phyloP scores from a whole-genome alignment of 306 rosid genomes.

The Pueraria montana region DNA sequence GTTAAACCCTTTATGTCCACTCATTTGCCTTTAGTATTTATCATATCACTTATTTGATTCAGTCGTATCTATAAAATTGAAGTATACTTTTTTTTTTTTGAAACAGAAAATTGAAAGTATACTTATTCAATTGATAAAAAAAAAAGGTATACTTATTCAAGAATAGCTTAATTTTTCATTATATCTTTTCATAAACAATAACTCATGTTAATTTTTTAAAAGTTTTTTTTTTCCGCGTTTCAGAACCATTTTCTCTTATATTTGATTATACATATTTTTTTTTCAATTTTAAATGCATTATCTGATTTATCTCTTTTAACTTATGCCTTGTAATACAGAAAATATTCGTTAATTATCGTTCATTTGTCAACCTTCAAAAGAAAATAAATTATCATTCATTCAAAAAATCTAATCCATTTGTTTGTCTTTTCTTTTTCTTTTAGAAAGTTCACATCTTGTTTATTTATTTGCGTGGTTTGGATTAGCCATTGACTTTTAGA shows the following conservation, averaged over 20 bases:
- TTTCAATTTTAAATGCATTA: not conserved
- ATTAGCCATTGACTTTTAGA: slow-evolving; percentile 10
- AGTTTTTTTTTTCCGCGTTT: no score
- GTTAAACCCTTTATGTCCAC: not conserved
- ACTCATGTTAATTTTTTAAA: not conserved
- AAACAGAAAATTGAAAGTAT: no score
- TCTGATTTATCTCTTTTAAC: not conserved
- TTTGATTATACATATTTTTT: no score
- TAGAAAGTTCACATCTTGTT: not conserved
- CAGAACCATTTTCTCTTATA: no score
- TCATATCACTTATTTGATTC: not conserved
- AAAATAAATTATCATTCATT: not conserved
- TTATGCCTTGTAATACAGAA: not conserved
- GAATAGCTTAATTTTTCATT: not conserved
- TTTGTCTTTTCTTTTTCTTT: not conserved
- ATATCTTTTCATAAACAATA: not conserved
- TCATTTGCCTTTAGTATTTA: not conserved
- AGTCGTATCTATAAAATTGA: not conserved
- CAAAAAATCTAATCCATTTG: not conserved
- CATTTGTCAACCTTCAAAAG: not conserved
- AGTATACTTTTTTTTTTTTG: no score
- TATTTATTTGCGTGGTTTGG: not conserved
- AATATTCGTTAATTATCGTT: not conserved
- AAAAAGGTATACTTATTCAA: not conserved
- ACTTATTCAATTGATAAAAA: no score